phyloP scores from a whole-genome alignment of 139 green algal genomes.

The Tetradesmus obliquus region DNA sequence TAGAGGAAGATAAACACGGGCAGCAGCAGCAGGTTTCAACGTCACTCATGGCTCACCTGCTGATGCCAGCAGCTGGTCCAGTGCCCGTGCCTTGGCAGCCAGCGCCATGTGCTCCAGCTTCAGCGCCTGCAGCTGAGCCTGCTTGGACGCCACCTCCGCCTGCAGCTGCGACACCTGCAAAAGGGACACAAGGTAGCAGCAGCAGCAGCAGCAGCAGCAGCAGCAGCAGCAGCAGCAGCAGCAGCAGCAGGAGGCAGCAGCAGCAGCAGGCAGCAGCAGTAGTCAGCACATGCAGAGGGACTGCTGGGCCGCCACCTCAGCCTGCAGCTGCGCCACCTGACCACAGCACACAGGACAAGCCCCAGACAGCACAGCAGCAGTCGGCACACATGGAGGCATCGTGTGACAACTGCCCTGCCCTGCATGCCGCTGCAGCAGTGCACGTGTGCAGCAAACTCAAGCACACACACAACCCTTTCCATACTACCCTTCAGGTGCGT shows the following conservation, averaged over 20 bases:
- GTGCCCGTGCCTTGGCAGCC: slow-evolving; percentile 15
- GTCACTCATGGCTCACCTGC: not conserved
- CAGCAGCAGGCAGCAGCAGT: not conserved
- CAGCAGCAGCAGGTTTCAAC: not conserved
- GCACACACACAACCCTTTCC: too few species aligned
- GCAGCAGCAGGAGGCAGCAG: not conserved
- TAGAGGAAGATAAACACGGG: too few species aligned
- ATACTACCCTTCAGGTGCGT: too few species aligned
- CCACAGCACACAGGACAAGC: not conserved
- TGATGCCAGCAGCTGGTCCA: slow-evolving; percentile 35
- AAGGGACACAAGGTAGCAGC: not conserved
- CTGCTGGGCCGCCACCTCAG: not conserved
- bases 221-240: not conserved
- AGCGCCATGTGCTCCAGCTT: slow-evolving; percentile 36
- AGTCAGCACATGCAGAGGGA: not conserved
- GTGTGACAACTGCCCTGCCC: too few species aligned
- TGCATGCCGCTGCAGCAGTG: too few species aligned
- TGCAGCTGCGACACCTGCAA: slow-evolving; percentile 21
- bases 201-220: not conserved
- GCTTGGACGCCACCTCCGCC: not conserved
- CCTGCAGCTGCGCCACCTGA: not conserved
- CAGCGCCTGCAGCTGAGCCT: slow-evolving; percentile 40
- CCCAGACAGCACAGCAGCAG: too few species aligned
- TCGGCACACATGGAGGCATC: too few species aligned
- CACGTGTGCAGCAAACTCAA: too few species aligned